Evolutionary conservation across 495 filamentous ascomycete genomes (phyloP).

Genomic region (Penicillium egyptiacum): DNA sequence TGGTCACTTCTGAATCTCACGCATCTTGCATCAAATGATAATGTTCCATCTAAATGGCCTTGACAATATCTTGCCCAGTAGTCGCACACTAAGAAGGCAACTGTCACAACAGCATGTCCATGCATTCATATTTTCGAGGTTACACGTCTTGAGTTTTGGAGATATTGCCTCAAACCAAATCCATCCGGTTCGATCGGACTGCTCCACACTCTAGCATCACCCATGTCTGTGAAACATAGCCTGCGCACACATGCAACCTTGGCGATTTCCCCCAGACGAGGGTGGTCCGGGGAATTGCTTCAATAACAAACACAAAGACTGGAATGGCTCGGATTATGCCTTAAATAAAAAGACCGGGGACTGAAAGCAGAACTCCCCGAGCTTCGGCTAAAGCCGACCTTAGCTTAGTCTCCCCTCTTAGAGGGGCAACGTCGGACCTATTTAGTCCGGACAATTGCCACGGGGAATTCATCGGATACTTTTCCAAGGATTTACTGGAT

Average conservation of each 20-base stretch:
- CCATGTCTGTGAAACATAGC: background rate
- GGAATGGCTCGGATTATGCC: background rate
- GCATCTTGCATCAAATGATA: background rate
- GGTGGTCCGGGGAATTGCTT: background rate
- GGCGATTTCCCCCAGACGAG: background rate
- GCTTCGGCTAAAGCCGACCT: background rate
- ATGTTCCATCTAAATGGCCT: background rate
- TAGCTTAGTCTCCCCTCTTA: background rate
- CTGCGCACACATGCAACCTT: background rate
- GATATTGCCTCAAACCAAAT: background rate
- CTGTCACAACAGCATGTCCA: background rate
- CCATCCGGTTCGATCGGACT: background rate
- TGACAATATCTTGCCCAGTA: background rate
- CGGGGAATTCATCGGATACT: background rate
- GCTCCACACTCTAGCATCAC: background rate
- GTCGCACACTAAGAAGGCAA: background rate
- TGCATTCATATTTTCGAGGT: background rate
- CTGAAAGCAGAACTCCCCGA: background rate
- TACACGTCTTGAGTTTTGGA: background rate
- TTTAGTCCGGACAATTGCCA: background rate
- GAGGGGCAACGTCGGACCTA: background rate
- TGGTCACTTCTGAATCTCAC: background rate
- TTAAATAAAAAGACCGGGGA: background rate
- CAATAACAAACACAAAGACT: background rate
- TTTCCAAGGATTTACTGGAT: background rate